Evolutionary conservation across 371 early-diverging fungal species (phyloP).

Genomic region (Amoeboaphelidium protococcarum): DNA sequence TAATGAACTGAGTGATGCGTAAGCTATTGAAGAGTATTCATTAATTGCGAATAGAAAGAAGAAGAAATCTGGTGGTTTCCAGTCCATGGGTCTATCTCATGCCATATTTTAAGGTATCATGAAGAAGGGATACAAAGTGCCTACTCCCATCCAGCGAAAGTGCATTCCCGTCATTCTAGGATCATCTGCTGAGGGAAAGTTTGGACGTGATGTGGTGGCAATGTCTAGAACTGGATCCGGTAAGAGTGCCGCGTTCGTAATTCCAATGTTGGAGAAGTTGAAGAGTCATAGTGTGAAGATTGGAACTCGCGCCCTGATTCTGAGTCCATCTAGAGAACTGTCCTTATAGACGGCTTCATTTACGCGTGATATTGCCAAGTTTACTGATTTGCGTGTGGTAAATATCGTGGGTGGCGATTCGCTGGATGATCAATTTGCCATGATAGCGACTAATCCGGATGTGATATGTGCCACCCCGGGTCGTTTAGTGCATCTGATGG

Average conservation of each 20-base stretch:
- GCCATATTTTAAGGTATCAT: conserved; percentile 38
- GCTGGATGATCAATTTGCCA: conserved; percentile 70
- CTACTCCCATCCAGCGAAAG: conserved; percentile 96
- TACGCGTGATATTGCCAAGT: conserved; percentile 56
- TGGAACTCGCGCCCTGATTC: conserved; percentile 58
- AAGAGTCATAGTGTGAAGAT: conserved; percentile 53
- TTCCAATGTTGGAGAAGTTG: conserved; percentile 72
- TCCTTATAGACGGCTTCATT: conserved; percentile 89
- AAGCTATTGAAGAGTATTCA: no score
- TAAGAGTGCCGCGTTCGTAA: conserved; percentile 89
- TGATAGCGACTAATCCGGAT: conserved; percentile 77
- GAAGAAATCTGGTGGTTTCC: conserved; percentile 83
- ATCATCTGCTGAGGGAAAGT: conserved; percentile 11
- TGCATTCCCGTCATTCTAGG: conserved; percentile 62
- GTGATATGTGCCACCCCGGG: conserved; percentile 95
- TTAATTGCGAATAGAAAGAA: conserved; percentile 61
- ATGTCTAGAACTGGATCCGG: conserved; percentile 97
- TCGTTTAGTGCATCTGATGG: conserved; percentile 77
- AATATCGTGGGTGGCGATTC: conserved; percentile 88
- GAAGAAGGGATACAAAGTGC: conserved; percentile 78
- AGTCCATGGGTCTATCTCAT: conserved; percentile 57
- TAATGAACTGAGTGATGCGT: no score
- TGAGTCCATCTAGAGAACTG: conserved; percentile 85
- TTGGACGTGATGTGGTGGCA: conserved; percentile 70
- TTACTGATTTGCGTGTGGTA: conserved; percentile 62